phyloP scores from a whole-genome alignment of 352 stramenopile species.

The Globisporangium irregulare region DNA sequence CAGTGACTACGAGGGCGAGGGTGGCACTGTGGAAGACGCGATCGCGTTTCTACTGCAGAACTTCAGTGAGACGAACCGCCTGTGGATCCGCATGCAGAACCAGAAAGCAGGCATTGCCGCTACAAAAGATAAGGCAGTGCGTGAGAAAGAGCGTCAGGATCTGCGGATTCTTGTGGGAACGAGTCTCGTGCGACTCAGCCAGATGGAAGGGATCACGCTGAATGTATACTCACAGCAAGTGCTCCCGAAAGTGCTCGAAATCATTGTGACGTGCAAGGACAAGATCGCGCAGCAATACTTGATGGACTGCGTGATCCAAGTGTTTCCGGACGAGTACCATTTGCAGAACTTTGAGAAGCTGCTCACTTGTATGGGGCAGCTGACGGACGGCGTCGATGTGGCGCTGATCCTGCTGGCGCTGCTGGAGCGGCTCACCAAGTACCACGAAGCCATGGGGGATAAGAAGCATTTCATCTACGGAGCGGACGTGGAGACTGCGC shows the following conservation, averaged over 20 bases:
- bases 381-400: constrained; percentile 91
- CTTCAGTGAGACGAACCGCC: constrained; percentile 96
- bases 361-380: constrained; percentile 76
- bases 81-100: constrained; percentile 99
- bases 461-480: constrained; percentile 25
- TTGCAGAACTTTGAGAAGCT: constrained; percentile 93
- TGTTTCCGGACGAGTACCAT: constrained; percentile 98
- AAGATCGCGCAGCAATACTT: constrained; percentile 97
- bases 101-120: constrained; percentile 51
- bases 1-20: constrained; percentile 65
- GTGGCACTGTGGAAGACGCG: constrained; percentile 82
- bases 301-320: constrained; percentile 97
- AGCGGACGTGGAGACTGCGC: constrained; percentile 9
- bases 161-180: constrained; percentile 96
- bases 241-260: constrained; percentile 90
- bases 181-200: constrained; percentile 96
- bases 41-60: constrained; percentile 97
- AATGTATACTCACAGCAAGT: constrained; percentile 89
- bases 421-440: constrained; percentile 93
- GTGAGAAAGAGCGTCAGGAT: constrained; percentile 90
- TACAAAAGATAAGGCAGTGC: constrained; percentile 75
- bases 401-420: constrained; percentile 91
- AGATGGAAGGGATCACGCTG: constrained; percentile 93
- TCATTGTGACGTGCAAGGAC: constrained; percentile 95
- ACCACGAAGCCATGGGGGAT: constrained; percentile 45